These are phyloP conservation scores for Lentinula sp. DNA, from an alignment of 768 basidiomycete genomes.

Conservation along the genomic window DNA sequence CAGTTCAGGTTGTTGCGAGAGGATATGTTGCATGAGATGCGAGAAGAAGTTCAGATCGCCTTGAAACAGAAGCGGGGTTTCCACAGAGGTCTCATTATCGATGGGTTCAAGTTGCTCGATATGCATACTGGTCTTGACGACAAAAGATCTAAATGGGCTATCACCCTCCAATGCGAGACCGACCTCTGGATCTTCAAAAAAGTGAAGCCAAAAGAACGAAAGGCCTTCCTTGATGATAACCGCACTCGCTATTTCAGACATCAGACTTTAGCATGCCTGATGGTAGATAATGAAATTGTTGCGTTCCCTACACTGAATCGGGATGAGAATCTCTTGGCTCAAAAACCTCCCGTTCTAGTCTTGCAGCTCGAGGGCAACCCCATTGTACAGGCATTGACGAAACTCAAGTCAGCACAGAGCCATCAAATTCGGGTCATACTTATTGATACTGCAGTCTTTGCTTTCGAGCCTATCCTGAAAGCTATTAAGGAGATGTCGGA, in stretches of 20 bases:
- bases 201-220: slow-evolving; percentile 11
- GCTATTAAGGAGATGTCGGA: slow-evolving; percentile 40
- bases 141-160: slow-evolving; percentile 30
- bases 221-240: slow-evolving; percentile 14
- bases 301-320: slow-evolving; percentile 50
- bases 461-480: slow-evolving; percentile 56
- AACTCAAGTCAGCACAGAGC: slow-evolving; percentile 32
- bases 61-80: slow-evolving; percentile 33
- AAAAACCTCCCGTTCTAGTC: slow-evolving; percentile 43
- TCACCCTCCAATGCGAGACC: slow-evolving; percentile 29
- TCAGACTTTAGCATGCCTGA: slow-evolving; percentile 48
- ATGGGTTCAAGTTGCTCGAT: slow-evolving; percentile 29
- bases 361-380: slow-evolving; percentile 45
- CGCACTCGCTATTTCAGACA: slow-evolving; percentile 39
- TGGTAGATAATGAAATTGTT: slow-evolving; percentile 41
- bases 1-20: slow-evolving; percentile 62
- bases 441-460: slow-evolving; percentile 56
- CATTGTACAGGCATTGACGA: slow-evolving; percentile 26
- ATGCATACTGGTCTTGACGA: slow-evolving; percentile 18
- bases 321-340: slow-evolving; percentile 45
- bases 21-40: slow-evolving; percentile 54
- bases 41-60: slow-evolving; percentile 47
- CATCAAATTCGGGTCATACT: slow-evolving; percentile 41
- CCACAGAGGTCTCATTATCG: slow-evolving; percentile 31
- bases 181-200: slow-evolving; percentile 32